Evolutionary conservation across 805 yeast species (phyloP), one percentile per base, ranked within the genome.

Genomic region (Yarrowia hollandica): DNA sequence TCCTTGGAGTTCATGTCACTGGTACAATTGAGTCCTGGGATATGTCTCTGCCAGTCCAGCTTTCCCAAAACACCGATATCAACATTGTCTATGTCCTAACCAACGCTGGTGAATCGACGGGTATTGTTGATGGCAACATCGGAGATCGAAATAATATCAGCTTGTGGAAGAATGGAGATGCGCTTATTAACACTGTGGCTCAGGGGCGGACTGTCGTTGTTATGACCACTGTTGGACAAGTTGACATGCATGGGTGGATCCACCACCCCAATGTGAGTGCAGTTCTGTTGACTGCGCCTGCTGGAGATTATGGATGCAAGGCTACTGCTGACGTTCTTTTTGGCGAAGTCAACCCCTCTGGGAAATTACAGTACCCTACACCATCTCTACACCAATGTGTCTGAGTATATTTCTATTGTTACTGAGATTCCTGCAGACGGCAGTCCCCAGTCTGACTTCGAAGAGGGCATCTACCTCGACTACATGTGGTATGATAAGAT

Each of bases 341-440:
- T 69, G 88, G 88, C 1, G 83, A 80, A 33, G 74, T 72, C 15
- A 79, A 79, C 61, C 87, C 88, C 7, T 80, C 84, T 30, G 88
- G 88, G 4, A 76, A 78, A 61, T 72, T 84, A n/a, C n/a, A n/a
- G n/a, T n/a, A 28, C 86, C 88, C 1, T 82, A 82, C 66, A 82
- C 88, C 5, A 76, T 83, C 62, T 85, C 88, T 10, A 77, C n/a
- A n/a, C 76, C 64, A 77, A 79, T 61, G 71, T 70, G 39, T 68
- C 65, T 54, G 83, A 68, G 63, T 77, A 82, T 62, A 80, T 77
- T 22, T 78, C 79, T 15, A 71, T 80, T 10, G 64, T 79, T 55
- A 77, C 74, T 48, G 73, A 69, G 30, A 68, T 73, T 8, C 69
- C 71, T 5, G 63, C 65, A 21, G 65, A 73, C 50, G 77, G 77